These are phyloP conservation scores for Mucor saturninus DNA, from an alignment of 371 early-diverging fungal genomes.

Conservation along the genomic window DNA sequence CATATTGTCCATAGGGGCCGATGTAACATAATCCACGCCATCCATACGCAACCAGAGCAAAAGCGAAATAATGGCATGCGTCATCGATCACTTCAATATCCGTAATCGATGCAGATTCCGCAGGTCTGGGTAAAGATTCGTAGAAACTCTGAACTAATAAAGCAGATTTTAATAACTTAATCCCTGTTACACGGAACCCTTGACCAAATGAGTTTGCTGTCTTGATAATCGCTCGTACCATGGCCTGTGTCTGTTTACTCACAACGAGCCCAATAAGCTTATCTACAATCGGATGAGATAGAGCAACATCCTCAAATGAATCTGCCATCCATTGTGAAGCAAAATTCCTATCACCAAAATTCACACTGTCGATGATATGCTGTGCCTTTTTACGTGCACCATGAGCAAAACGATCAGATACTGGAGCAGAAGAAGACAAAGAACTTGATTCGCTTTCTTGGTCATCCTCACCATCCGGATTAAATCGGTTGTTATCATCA, in stretches of 20 bases:
- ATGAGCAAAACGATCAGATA: constrained; percentile 7
- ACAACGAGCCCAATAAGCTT: constrained; percentile 45
- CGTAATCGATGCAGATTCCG: constrained; percentile 3
- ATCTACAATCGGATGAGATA: constrained; percentile 45
- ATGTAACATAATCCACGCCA: constrained; percentile 50
- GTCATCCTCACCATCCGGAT: constrained; percentile 17
- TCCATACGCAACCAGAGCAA: constrained; percentile 36
- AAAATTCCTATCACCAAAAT: constrained; percentile 50
- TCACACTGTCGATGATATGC: constrained; percentile 44
- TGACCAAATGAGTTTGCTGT: constrained; percentile 61
- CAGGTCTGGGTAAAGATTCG: constrained; percentile 11
- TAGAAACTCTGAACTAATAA: constrained; percentile 60
- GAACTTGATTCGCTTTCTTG: background rate
- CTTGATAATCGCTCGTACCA: constrained; percentile 47
- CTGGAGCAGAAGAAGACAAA: constrained; percentile 12
- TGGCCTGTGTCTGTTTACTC: constrained; percentile 40
- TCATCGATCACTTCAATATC: constrained; percentile 20
- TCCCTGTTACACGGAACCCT: constrained; percentile 71
- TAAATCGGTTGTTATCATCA: constrained; percentile 30
- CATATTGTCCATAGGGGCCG: constrained; percentile 42
- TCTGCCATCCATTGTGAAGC: constrained; percentile 51
- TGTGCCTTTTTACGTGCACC: constrained; percentile 32
- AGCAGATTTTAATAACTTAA: constrained; percentile 65
- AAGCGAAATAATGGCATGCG: constrained; percentile 26
- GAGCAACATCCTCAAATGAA: constrained; percentile 46